Evolutionary conservation across 805 yeast species (phyloP), one percentile per base, ranked within the genome.

Genomic region (Metschnikowia baotianmanensis): DNA sequence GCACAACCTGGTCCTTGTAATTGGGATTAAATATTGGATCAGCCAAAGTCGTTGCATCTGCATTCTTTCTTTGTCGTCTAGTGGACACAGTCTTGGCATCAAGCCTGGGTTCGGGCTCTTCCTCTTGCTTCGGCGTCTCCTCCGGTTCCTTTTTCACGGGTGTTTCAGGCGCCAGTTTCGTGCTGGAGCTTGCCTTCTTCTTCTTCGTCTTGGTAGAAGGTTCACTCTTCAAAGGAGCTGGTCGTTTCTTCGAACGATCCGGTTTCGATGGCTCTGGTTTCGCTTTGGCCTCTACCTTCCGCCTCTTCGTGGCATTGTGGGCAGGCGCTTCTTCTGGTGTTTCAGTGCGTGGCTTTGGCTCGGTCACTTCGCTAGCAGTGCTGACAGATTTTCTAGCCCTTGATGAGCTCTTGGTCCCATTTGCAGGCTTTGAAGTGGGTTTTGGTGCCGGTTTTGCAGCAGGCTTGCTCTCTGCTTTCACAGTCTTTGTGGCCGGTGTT

Each of bases 1-100:
- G 23, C 25, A 34, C 34, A 23, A 34, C 24, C 22, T 34, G n/a
- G 5, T 17, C 17, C 29, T 38, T 38, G 38, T 61, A 63, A 42
- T 53, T 42, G 6, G 42, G 34, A 36, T 55, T 59, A 38, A 53
- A 51, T 3, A 58, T 40, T 3, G 66, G 63, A 40, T 40, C 32
- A 19, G 33, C 39, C 6, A 36, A 30, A 25, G 26, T 30, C 10
- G 45, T 46, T 29, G 52, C 37, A 16, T 51, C 50, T 15, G 36
- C 35, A 23, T 32, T 50, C 24, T 47, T 46, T 34, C 36, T 33
- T 27, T 42, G 41, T 36, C 42, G 38, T 36, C 37, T 42, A 27
- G 31, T 35, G 31, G 43, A 34, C 6, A 25, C 20, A 9, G 10
- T 11, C 29, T 24, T 33, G 12, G 18, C 11, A 8, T 39, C 42